A percentile compares a stretch with the other conserved stretches of the same genome.
phyloP scores from a whole-genome alignment of 2,329 filamentous ascomycete genomes.

The Sporothrix schenckii region DNA sequence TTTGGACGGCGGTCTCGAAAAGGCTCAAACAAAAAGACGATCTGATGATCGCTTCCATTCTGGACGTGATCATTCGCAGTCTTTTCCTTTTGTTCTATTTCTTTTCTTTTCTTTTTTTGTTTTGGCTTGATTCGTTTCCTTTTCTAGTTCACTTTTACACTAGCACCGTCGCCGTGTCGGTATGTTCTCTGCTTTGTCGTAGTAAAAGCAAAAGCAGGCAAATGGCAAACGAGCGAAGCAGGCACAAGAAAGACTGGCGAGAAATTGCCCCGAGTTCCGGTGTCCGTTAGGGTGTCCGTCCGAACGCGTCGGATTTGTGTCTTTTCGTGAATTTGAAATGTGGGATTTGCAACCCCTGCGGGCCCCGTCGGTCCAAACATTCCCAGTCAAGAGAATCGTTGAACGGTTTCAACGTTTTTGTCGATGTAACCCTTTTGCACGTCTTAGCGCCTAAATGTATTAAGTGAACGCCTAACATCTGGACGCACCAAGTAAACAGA shows the following conservation, averaged over 20 bases:
- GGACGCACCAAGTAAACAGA: no score
- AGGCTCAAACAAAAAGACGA: background rate
- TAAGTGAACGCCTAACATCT: no score
- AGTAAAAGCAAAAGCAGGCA: background rate
- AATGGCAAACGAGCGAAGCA: background rate
- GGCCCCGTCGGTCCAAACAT: background rate
- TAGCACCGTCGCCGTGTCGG: no score
- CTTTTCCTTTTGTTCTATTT: background rate
- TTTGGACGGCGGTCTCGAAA: background rate
- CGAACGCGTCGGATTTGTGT: background rate
- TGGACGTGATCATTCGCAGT: background rate
- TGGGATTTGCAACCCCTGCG: background rate
- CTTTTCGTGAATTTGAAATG: background rate
- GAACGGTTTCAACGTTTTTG: background rate
- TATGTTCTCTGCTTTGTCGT: background rate
- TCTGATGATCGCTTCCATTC: background rate
- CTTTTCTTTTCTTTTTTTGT: background rate
- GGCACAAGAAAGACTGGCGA: background rate
- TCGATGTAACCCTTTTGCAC: background rate
- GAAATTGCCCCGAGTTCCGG: conserved; percentile 5
- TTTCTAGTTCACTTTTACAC: background rate
- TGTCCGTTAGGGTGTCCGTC: background rate
- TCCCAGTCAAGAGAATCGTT: background rate
- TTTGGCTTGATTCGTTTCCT: background rate
- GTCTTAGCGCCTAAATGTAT: no score